Evolutionary conservation across 345 rosid species (phyloP).

Genomic region (Eutrema japonicum): DNA sequence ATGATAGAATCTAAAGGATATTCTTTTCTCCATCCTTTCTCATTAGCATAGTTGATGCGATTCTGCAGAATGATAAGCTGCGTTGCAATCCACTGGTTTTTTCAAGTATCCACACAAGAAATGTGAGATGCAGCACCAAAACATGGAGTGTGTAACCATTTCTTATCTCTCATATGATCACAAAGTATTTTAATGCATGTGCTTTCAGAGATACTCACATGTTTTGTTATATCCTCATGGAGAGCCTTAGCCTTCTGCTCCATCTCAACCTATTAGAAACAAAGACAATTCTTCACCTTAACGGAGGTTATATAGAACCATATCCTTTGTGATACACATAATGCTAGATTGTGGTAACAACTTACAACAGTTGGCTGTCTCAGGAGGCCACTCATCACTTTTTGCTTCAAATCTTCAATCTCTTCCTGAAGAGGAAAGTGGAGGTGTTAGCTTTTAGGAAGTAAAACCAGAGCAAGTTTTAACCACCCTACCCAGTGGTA

Average conservation of each 20-base stretch:
- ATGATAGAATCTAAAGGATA: slow-evolving; percentile 37
- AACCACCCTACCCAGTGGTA: not conserved
- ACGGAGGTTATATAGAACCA: not conserved
- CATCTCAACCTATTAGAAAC: slow-evolving; percentile 34
- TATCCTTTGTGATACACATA: slow-evolving; percentile 6
- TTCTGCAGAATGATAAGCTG: slow-evolving; percentile 40
- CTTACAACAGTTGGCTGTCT: slow-evolving; percentile 47
- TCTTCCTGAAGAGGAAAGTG: slow-evolving; percentile 39
- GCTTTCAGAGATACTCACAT: slow-evolving; percentile 38
- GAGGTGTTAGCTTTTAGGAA: slow-evolving; percentile 16
- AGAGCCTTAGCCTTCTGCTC: slow-evolving; percentile 38
- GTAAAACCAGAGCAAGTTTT: not conserved
- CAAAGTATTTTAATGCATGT: slow-evolving; percentile 1
- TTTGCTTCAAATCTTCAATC: slow-evolving; percentile 38
- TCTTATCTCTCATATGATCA: not conserved
- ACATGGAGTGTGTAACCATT: not conserved
- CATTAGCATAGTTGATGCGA: slow-evolving; percentile 40
- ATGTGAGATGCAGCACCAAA: slow-evolving; percentile 25
- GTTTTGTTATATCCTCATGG: slow-evolving; percentile 43
- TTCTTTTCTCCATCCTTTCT: slow-evolving; percentile 46
- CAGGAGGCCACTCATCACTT: slow-evolving; percentile 29
- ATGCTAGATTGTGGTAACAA: not conserved
- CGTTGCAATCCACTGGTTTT: slow-evolving; percentile 43
- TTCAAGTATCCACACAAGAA: slow-evolving; percentile 17
- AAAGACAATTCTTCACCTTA: slow-evolving; percentile 2